Conservation (phyloP, 352 stramenopile species). For the Lagenidium giganteum region DNA sequence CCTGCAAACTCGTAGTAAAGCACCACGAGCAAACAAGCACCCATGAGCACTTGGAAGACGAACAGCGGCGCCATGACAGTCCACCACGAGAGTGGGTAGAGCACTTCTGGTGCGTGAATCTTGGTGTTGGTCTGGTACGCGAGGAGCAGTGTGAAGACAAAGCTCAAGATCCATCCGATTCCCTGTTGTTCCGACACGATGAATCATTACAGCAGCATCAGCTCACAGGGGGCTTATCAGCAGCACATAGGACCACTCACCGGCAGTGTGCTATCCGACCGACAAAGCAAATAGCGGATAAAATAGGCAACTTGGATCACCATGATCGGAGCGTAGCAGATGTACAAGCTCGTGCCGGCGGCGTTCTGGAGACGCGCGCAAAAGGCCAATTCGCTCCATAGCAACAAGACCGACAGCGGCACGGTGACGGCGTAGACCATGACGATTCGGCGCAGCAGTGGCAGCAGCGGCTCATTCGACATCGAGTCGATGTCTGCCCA, state of each 20-base stretch:
- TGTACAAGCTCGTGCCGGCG: constrained; percentile 57
- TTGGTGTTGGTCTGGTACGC: constrained; percentile 70
- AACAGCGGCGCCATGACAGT: constrained; percentile 65
- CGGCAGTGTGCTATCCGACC: constrained; percentile 68
- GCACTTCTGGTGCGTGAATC: constrained; percentile 12
- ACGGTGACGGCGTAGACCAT: constrained; percentile 72
- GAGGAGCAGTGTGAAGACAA: constrained; percentile 76
- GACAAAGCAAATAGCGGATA: constrained; percentile 74
- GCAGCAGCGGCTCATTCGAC: constrained; percentile 77
- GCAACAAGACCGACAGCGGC: constrained; percentile 57
- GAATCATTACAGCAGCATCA: constrained; percentile 2
- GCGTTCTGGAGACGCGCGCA: constrained; percentile 60
- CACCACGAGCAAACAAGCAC: constrained; percentile 41
- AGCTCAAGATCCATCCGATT: constrained; percentile 70
- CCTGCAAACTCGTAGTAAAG: constrained; percentile 78
- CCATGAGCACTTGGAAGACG: constrained; percentile 58
- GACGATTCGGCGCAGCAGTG: constrained; percentile 67
- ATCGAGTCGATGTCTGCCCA: constrained; percentile 80
- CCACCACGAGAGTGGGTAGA: constrained; percentile 65
- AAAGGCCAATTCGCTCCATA: constrained; percentile 82
- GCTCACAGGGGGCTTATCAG: constrained; percentile 1
- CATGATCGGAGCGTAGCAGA: constrained; percentile 76
- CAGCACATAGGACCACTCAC: constrained; percentile 24
- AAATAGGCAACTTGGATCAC: constrained; percentile 80
- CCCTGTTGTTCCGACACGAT: no score